Base-by-base conservation (phyloP, 2,329 filamentous ascomycete species). In the Phialophora tarda region DNA sequence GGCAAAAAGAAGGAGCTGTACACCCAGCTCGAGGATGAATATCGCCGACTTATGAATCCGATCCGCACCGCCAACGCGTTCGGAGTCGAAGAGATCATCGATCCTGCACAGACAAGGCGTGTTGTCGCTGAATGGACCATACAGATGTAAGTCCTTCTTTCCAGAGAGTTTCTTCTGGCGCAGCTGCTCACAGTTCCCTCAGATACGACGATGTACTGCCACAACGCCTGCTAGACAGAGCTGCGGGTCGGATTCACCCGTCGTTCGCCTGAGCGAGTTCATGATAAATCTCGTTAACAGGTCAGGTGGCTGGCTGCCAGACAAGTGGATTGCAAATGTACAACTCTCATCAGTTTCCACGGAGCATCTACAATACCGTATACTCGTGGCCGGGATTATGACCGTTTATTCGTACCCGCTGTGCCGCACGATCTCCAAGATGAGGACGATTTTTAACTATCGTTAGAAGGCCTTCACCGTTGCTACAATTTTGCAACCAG, bases 31-130 rank as follows among this genome's bases (percentile, higher is more conserved):
- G 84, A 88, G 51, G 81, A 84, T 23, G 85, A 87, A 73, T 89
- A 89, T 73, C 76, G 80, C 30, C 78, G 86, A 23, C 72, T 89
- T 67, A 88, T 88, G 85, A 89, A 88, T 69, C 87, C 87, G 0
- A 85, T 89, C 0, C 77, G 87, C 12, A 88, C 86, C 3, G 87
- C 87, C 12, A 88, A 89, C 76, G 82, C 83, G 8, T 89, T 89
- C 74, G 85, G 85, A 0, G 80, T 89, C 0, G 86, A 89, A 75
- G 87, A 89, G 74, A 88, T 89, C 47, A 85, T 89, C 53, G 87
- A 89, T 76, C 87, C 87, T 3, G 84, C 84, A 23, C 78, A 82
- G 64, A 89, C 87, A 2, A 79, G 87, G 59, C 74, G 75, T n/a
- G 75, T 88, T 6, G 82, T 83, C 41, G 83, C 80, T 66, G 80